These are phyloP conservation scores for Arthrobotrys megalospora DNA, from an alignment of 2,329 filamentous ascomycete species.

Conservation along the genomic window DNA sequence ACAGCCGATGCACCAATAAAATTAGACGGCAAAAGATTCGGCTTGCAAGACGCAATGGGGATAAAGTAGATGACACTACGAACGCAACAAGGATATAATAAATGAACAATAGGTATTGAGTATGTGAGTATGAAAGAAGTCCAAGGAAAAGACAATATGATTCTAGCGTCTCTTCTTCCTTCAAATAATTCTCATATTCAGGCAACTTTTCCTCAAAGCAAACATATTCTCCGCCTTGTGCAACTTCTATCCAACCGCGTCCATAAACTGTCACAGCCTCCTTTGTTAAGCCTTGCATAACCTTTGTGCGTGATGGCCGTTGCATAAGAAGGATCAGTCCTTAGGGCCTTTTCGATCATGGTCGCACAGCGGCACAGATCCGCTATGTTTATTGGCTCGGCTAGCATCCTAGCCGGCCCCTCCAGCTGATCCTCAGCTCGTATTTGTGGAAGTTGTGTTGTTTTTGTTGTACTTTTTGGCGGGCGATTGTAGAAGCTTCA, in stretches of 20 bases:
- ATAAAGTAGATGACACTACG: not conserved
- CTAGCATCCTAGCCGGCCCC: not conserved
- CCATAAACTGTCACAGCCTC: slow-evolving; percentile 5
- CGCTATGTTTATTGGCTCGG: slow-evolving; percentile 47
- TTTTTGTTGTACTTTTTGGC: slow-evolving; percentile 43
- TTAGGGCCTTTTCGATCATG: not conserved
- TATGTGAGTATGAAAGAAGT: not conserved
- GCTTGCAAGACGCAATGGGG: not conserved
- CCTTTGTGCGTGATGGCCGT: not conserved
- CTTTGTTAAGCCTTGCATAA: slow-evolving; percentile 45
- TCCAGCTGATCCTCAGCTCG: not conserved
- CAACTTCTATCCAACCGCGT: slow-evolving; percentile 1
- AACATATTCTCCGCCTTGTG: slow-evolving; percentile 1
- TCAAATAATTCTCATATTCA: slow-evolving; percentile 26
- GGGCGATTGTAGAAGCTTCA: slow-evolving; percentile 10
- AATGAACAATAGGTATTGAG: not conserved
- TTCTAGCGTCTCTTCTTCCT: not conserved
- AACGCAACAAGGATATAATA: slow-evolving; percentile 19
- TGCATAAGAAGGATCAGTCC: slow-evolving; percentile 28
- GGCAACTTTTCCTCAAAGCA: slow-evolving; percentile 20
- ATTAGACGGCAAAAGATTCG: slow-evolving; percentile 1
- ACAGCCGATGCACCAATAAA: slow-evolving; percentile 7
- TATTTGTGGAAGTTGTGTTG: slow-evolving; percentile 27
- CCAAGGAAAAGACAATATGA: not conserved
- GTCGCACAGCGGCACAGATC: slow-evolving; percentile 37